Evolutionary conservation across 2,329 filamentous ascomycete species (phyloP).

Genomic region (Alternaria sp.): DNA sequence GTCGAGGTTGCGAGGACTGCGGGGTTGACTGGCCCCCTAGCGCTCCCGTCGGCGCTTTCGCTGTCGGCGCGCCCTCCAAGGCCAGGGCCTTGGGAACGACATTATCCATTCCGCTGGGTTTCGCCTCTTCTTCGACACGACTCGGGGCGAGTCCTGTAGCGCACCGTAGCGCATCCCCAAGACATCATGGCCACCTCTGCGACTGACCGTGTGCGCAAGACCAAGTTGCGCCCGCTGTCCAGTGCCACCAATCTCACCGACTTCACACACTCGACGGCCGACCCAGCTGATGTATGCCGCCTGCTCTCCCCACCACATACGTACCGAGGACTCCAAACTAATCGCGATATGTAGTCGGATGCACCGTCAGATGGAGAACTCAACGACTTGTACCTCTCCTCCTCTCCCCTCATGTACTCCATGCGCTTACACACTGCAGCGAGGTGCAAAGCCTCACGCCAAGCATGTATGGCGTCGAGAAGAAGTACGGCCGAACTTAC

Average conservation of each 20-base stretch:
- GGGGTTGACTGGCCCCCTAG: conserved; percentile 17
- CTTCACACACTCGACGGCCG: conserved; percentile 22
- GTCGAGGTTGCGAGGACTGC: conserved; percentile 13
- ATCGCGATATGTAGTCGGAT: conserved; percentile 36
- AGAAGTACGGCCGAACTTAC: conserved; percentile 51
- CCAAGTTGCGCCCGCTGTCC: conserved; percentile 24
- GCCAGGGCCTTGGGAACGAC: conserved; percentile 24
- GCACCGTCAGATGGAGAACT: conserved; percentile 35
- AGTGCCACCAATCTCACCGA: conserved; percentile 29
- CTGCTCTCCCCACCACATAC: conserved; percentile 10
- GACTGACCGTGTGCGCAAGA: conserved; percentile 2
- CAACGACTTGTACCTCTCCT: conserved; percentile 39
- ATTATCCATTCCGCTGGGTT: conserved; percentile 23
- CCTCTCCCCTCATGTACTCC: neutral
- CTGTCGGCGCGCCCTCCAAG: conserved; percentile 19
- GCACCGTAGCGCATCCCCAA: neutral
- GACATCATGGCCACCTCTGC: conserved; percentile 15
- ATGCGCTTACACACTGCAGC: conserved; percentile 32
- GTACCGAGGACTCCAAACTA: conserved; percentile 18
- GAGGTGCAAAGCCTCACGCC: conserved; percentile 48
- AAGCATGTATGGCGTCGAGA: conserved; percentile 49
- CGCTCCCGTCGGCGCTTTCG: conserved; percentile 17
- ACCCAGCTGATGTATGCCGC: conserved; percentile 24
- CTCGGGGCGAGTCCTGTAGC: conserved; percentile 10
- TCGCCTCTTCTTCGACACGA: conserved; percentile 22